Evolutionary conservation across 805 yeast genomes (phyloP).

Genomic region (Pichia rugopelliculosa): DNA sequence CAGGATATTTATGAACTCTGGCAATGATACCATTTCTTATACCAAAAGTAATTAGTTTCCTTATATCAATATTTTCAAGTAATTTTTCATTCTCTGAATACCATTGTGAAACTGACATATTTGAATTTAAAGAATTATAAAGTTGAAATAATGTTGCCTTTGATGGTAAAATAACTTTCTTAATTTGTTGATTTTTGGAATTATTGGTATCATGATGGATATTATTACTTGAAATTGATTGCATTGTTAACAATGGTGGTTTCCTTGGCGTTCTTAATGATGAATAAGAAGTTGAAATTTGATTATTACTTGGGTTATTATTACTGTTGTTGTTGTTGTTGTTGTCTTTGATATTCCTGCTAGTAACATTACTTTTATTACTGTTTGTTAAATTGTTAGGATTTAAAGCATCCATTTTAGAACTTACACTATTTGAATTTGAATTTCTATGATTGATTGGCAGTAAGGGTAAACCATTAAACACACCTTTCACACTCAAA

Average conservation of each 20-base stretch:
- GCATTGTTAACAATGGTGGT: conserved; percentile 1
- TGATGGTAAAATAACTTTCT: conserved; percentile 41
- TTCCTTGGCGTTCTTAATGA: neutral
- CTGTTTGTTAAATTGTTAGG: neutral
- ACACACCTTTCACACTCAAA: conserved; percentile 34
- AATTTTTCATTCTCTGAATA: conserved; percentile 53
- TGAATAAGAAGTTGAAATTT: neutral
- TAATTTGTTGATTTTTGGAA: conserved; percentile 1
- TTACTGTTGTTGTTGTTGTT: too few relatives aligned
- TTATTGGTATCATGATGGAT: neutral
- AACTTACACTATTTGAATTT: conserved; percentile 1
- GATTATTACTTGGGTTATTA: neutral
- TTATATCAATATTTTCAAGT: conserved; percentile 63
- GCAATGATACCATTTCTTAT: conserved; percentile 73
- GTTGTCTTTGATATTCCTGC: too few relatives aligned
- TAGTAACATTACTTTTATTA: too few relatives aligned
- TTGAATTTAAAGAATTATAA: conserved; percentile 72
- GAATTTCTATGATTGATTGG: conserved; percentile 10
- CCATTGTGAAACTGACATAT: conserved; percentile 77
- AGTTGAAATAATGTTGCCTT: conserved; percentile 62
- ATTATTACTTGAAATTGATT: conserved; percentile 5
- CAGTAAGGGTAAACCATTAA: conserved; percentile 23
- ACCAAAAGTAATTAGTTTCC: conserved; percentile 85
- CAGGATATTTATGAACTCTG: conserved; percentile 71
- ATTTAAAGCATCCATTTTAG: neutral